Evolutionary conservation across 768 basidiomycete genomes (phyloP), one percentile per base, ranked within the genome.

Genomic region (Suillus paluster): DNA sequence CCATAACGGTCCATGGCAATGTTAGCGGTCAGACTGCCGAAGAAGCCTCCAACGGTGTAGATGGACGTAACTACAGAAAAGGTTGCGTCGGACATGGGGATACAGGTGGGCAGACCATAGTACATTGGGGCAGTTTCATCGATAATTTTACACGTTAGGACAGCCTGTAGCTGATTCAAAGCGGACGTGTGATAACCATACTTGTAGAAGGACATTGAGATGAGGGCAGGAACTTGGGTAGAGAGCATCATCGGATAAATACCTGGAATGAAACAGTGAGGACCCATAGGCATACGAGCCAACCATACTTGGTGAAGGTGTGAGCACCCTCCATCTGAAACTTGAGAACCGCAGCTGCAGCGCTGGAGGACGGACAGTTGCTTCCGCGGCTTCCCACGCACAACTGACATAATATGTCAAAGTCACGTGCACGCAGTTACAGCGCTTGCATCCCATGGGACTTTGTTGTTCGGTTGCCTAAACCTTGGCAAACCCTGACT

Each of bases 131-230:
- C 25, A 30, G 61, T 21, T 10, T 59, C 59, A 36, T 67, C 63
- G 49, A 67, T 34, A 50, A 72, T 67, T 56, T 83, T 82, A 78
- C 94, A 97, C 4, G 90, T 93, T 60, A 95, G 71, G 46, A 89
- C 86, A 5, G 83, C 84, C 70, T 93, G 88, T 27, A 96, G 88
- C 72, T 95, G 94, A 73, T 98, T 98, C 62, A 98, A 84, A 17
- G 89, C 89, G 2, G 94, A 92, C 45, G 95, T 92, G 73, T 97
- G 94, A 74, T 91, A 97, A n/a, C 95, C 95, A 77, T 93, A 94
- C 85, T 92, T 58, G 27, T 3, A 38, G 58, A 48, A 15, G 36
- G 52, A 33, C 15, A 30, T 30, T 30, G 34, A 30, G 6, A 39
- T 63, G 17, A 58, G 36, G 9, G 19, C 17, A 33, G 49, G n/a